A percentile compares a stretch with the other conserved stretches of the same genome.
phyloP scores from a whole-genome alignment of 768 basidiomycete species.

The Serendipita indica region DNA sequence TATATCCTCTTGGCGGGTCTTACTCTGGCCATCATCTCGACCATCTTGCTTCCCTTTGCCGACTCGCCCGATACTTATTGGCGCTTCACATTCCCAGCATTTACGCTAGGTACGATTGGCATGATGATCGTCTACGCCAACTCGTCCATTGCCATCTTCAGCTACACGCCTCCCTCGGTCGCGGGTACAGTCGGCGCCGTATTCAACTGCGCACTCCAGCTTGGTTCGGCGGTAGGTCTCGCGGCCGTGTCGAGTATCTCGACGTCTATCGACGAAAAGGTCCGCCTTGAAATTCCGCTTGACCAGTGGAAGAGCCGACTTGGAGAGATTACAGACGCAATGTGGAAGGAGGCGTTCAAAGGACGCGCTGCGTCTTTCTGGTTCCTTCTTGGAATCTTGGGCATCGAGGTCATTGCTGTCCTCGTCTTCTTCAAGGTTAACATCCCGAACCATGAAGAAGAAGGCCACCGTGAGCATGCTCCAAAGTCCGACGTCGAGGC shows the following conservation, averaged over 20 bases:
- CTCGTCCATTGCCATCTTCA: constrained; percentile 39
- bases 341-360: constrained; percentile 6
- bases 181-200: constrained; percentile 42
- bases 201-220: constrained; percentile 39
- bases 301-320: background rate
- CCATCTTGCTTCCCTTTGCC: constrained; percentile 29
- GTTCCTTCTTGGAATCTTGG: constrained; percentile 9
- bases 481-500: background rate
- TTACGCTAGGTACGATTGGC: constrained; percentile 34
- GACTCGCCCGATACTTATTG: constrained; percentile 31
- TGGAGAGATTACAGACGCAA: background rate
- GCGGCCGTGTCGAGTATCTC: constrained; percentile 36
- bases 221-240: constrained; percentile 37
- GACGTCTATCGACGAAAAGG: constrained; percentile 26
- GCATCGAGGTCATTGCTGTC: constrained; percentile 1
- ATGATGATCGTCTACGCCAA: constrained; percentile 32
- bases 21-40: constrained; percentile 25
- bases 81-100: constrained; percentile 35
- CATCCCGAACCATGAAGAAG: background rate
- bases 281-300: background rate
- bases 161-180: constrained; percentile 32
- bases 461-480: background rate
- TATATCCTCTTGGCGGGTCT: constrained; percentile 33
- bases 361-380: constrained; percentile 11
- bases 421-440: constrained; percentile 9